Evolutionary conservation across 2,329 filamentous ascomycete species (phyloP).

Genomic region (Aspergillus tamarii): DNA sequence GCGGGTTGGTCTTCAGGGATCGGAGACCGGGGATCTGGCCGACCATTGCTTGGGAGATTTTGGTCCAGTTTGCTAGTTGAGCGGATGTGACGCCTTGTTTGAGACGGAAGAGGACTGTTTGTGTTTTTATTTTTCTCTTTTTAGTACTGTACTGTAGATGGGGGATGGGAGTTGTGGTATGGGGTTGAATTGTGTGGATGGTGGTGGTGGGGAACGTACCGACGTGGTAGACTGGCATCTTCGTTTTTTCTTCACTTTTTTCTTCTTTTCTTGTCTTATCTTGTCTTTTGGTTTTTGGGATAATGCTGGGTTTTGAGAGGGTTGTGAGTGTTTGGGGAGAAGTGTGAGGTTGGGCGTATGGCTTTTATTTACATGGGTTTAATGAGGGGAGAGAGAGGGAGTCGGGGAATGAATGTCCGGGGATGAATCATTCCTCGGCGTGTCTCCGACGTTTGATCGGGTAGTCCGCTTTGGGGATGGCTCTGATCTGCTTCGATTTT

Average conservation of each 20-base stretch:
- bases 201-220: constrained; percentile 28
- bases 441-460: constrained; percentile 1
- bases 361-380: no score
- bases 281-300: no score
- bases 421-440: constrained; percentile 4
- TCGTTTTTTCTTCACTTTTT: no score
- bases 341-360: no score
- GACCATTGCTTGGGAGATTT: constrained; percentile 41
- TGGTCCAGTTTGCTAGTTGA: constrained; percentile 37
- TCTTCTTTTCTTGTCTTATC: no score
- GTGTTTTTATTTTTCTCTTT: neutral
- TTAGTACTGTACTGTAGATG: neutral
- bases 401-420: neutral
- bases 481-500: neutral
- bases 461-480: neutral
- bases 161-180: neutral
- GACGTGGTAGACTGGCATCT: constrained; percentile 47
- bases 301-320: neutral
- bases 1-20: constrained; percentile 40
- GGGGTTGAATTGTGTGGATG: neutral
- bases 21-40: constrained; percentile 47
- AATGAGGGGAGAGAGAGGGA: neutral
- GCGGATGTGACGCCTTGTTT: constrained; percentile 41
- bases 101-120: constrained; percentile 47
- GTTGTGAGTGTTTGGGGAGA: no score